These are phyloP conservation scores for Tubosaeta brunneosetosa DNA, from an alignment of 768 basidiomycete species.

Conservation along the genomic window DNA sequence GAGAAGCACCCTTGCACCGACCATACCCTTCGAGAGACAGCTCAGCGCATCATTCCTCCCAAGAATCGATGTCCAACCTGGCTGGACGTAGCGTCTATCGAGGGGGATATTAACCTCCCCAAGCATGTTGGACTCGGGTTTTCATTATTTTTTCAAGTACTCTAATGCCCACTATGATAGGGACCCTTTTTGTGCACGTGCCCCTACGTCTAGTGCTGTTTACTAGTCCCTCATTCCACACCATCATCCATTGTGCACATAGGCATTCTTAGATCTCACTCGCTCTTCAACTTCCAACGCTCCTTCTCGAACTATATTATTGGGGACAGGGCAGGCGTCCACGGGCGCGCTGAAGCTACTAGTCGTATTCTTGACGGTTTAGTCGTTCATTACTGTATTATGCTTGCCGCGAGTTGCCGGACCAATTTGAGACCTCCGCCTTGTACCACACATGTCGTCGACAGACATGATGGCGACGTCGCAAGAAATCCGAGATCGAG, in stretches of 20 bases:
- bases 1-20: conserved; percentile 63
- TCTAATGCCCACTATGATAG: conserved; percentile 18
- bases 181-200: neutral
- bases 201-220: conserved; percentile 5
- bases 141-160: neutral
- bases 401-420: neutral
- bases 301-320: conserved; percentile 8
- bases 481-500: conserved; percentile 71
- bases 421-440: neutral
- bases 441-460: neutral
- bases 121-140: too few species aligned
- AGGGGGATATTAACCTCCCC: conserved; percentile 12
- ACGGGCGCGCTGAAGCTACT: neutral
- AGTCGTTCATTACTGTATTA: neutral
- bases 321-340: neutral
- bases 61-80: conserved; percentile 23
- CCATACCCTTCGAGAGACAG: conserved; percentile 34
- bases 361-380: neutral
- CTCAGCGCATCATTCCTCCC: conserved; percentile 8
- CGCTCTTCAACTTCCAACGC: neutral
- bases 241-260: conserved; percentile 4
- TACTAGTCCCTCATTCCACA: conserved; percentile 12
- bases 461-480: conserved; percentile 48
- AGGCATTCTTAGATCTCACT: conserved; percentile 7
- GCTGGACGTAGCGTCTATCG: conserved; percentile 31